These are phyloP conservation scores for Colletotrichum chrysophilum DNA, from an alignment of 2,329 filamentous ascomycete species.

Conservation along the genomic window DNA sequence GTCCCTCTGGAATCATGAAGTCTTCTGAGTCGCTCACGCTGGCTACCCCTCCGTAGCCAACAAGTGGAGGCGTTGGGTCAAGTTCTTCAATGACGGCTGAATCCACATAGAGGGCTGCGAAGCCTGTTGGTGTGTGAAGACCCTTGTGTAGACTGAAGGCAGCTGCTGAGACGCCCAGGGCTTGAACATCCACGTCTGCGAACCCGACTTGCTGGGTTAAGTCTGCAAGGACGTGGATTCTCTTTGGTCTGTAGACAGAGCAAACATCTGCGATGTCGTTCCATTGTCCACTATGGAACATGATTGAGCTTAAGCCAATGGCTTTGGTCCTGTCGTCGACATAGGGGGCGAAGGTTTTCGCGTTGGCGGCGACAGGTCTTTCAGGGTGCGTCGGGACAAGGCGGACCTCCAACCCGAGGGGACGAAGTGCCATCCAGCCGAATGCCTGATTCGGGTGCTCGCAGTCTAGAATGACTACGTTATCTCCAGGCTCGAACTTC, in stretches of 20 bases:
- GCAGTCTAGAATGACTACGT: slow-evolving; percentile 34
- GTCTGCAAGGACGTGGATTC: slow-evolving; percentile 36
- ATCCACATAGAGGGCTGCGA: slow-evolving; percentile 34
- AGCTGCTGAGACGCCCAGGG: slow-evolving; percentile 30
- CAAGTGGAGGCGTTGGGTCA: slow-evolving; percentile 30
- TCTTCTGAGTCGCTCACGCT: slow-evolving; percentile 21
- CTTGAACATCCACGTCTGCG: slow-evolving; percentile 28
- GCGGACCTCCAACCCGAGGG: slow-evolving; percentile 31
- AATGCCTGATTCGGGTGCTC: slow-evolving; percentile 37
- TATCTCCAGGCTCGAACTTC: slow-evolving; percentile 30
- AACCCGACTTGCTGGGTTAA: slow-evolving; percentile 38
- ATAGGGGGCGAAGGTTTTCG: slow-evolving; percentile 30
- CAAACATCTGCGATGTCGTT: slow-evolving; percentile 34
- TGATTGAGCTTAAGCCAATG: slow-evolving; percentile 35
- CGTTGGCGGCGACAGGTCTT: slow-evolving; percentile 16
- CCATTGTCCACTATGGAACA: slow-evolving; percentile 37
- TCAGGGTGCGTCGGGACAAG: slow-evolving; percentile 25
- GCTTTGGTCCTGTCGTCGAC: slow-evolving; percentile 33
- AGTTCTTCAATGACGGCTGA: slow-evolving; percentile 23
- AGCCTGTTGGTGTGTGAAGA: slow-evolving; percentile 33
- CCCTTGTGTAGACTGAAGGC: slow-evolving; percentile 38
- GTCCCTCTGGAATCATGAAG: slow-evolving; percentile 22
- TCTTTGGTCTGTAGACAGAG: slow-evolving; percentile 25
- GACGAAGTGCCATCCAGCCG: slow-evolving; percentile 31
- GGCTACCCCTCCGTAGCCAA: slow-evolving; percentile 27